A percentile compares a stretch with the other conserved stretches of the same genome.
phyloP scores from a whole-genome alignment of 495 filamentous ascomycete genomes.

The Podospora sp. region DNA sequence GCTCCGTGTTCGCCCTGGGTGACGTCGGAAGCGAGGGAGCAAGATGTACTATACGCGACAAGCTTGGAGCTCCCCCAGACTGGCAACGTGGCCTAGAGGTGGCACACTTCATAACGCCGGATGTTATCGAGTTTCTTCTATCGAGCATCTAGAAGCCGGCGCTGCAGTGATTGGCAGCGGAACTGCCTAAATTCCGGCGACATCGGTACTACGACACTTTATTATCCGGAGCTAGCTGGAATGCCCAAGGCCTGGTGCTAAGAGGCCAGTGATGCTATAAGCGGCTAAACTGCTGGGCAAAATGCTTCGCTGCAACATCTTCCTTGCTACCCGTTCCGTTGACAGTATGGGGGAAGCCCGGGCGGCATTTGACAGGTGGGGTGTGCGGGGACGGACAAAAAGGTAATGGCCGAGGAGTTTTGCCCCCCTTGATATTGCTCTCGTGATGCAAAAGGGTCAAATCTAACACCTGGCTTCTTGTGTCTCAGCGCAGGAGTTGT shows the following conservation, averaged over 20 bases:
- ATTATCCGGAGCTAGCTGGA: constrained; percentile 17
- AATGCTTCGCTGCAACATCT: not conserved
- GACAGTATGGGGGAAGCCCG: not conserved
- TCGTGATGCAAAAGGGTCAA: not conserved
- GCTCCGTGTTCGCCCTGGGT: not conserved
- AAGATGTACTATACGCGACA: constrained; percentile 17
- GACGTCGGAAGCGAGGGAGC: constrained; percentile 12
- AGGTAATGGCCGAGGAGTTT: not conserved
- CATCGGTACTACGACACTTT: not conserved
- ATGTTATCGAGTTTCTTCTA: constrained; percentile 11
- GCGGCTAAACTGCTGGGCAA: not conserved
- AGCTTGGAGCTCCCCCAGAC: constrained; percentile 5
- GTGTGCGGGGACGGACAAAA: not conserved
- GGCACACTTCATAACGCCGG: constrained; percentile 5
- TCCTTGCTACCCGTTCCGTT: not conserved
- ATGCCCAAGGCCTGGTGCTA: not conserved
- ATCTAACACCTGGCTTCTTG: not conserved
- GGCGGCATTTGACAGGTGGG: not conserved
- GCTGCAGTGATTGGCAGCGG: constrained; percentile 23
- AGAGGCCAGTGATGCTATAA: not conserved
- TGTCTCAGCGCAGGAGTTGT: too few relatives aligned
- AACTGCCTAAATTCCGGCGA: constrained; percentile 34
- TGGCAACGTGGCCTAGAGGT: constrained; percentile 36
- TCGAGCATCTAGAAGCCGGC: constrained; percentile 16
- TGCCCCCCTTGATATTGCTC: not conserved